Evolutionary conservation across 1,139 yeast genomes (phyloP).

Genomic region (Protomyces gravidus): DNA sequence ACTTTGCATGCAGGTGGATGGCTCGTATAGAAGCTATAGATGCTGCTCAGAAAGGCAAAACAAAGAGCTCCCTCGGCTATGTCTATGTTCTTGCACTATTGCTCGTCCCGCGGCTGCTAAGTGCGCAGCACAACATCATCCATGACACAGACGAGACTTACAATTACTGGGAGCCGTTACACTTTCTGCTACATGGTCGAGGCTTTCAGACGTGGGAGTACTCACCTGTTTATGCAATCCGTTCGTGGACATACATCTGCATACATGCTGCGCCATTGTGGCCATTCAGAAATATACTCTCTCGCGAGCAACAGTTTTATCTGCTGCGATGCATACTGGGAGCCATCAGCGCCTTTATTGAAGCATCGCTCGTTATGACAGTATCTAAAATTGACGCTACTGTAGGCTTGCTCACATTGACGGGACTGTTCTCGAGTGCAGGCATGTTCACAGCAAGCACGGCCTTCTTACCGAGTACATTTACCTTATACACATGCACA

Average conservation of each 20-base stretch:
- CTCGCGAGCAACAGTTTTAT: constrained; percentile 15
- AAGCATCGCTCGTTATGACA: constrained; percentile 50
- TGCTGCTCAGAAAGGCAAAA: neutral
- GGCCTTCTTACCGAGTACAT: constrained; percentile 77
- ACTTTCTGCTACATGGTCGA: constrained; percentile 67
- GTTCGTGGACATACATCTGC: constrained; percentile 69
- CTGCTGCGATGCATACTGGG: constrained; percentile 53
- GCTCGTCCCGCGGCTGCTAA: constrained; percentile 45
- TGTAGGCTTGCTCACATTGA: constrained; percentile 57
- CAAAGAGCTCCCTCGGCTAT: too few relatives aligned
- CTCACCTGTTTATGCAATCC: constrained; percentile 80
- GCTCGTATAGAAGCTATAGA: too few relatives aligned
- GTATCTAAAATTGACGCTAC: constrained; percentile 43
- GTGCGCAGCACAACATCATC: constrained; percentile 58
- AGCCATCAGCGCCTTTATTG: constrained; percentile 53
- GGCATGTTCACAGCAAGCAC: constrained; percentile 86
- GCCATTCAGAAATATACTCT: constrained; percentile 1
- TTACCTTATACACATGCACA: constrained; percentile 67
- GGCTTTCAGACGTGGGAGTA: constrained; percentile 98
- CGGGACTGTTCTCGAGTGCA: constrained; percentile 49
- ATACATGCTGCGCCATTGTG: constrained; percentile 39
- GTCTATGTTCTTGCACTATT: constrained; percentile 25
- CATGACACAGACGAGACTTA: constrained; percentile 84
- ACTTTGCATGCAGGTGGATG: too few relatives aligned
- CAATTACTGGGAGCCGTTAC: constrained; percentile 90